Base-by-base conservation (phyloP, 2,329 filamentous ascomycete genomes). In the Lecanosticta acicola region DNA sequence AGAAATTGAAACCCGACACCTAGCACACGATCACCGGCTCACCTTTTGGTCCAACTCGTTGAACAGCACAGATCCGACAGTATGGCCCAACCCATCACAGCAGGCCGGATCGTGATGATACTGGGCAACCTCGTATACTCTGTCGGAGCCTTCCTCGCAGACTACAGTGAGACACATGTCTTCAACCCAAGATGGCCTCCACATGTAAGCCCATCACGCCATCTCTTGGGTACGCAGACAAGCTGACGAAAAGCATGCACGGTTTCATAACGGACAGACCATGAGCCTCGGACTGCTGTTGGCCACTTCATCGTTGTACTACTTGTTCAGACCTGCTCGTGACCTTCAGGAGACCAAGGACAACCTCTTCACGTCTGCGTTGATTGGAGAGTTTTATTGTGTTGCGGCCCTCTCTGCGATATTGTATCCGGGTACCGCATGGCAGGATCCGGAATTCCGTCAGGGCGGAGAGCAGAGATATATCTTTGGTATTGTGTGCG, bases 131-230 rank as follows among this genome's bases (percentile, higher is more conserved):
- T 67, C 3, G 24, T 58, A 32, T 66, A 64, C 45, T 46, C 52
- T 21, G 42, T 60, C 34, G 66, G 63, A n/a, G 59, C 62, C 19
- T 68, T 64, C 39, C 21, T 49, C 13, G 39, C 33, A 24, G 65
- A 67, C 48, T 67, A 56, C 55, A 66, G 59, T 53, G 60, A 71
- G 42, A 74, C 71, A 1, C 72, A 75, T 59, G 62, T 76, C 48
- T 60, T 63, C 42, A 75, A 77, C 53, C 71, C 72, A 0, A 57
- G 59, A 41, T 77, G 73, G 73, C 68, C 71, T 1, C 71, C 71
- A 0, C 73, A 77, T 56, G 73, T 72, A 4, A 68, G 68, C 46
- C 77, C 75, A 62, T 73, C 77, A n/a, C n/a, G n/a, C n/a, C n/a
- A n/a, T n/a, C n/a, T n/a, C n/a, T n/a, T n/a, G n/a, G n/a, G n/a